Base-by-base conservation (phyloP, 805 yeast genomes). In the Saturnispora hagleri region DNA sequence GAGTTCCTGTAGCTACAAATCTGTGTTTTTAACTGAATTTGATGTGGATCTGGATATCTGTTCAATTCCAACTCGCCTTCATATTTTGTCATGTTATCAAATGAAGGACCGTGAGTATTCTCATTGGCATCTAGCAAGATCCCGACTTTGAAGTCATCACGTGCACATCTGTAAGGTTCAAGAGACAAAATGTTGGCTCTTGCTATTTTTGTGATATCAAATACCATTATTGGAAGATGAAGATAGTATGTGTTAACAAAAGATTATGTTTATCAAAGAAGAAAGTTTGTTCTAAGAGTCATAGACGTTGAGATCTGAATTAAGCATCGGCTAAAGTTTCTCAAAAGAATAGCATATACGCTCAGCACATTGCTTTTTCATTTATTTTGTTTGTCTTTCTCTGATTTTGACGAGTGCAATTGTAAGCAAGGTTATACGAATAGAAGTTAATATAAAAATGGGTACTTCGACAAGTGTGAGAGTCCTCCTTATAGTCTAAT, bases 41-140 rank as follows among this genome's bases (percentile, higher is more conserved):
- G 98, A 69, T 93, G 97, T 9, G 99, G 99, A 62, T 93, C 99
- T 17, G 99, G 99, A 66, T 93, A 93, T 62, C 99, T 76, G 72
- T 93, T 84, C 59, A 93, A 79, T 47, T 82, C 84, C 57, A 80
- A 69, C 1, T 58, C 52, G 13, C 65, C 53, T 55, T 85, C 91
- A 1, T 67, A 68, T 1, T 59, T 57, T 3, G 74, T 65, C 24
- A 80, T 57, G 6, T 68, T 67, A 2, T 69, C 53, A 15, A 89
- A 67, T 1, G 95, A 80, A 4, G 97, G 91, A 0, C 98, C 99
- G 63, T 84, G 86, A 2, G 98, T 84, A 65, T 93, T 93, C 69
- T 93, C 99, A 62, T 93, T 93, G 52, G 99, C 99, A 68, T 93
- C 99, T 50, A 93, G 73, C 22, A 93, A 73, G 43, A 93, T 74